A percentile compares a stretch with the other conserved stretches of the same genome.
phyloP scores from a whole-genome alignment of 306 rosid species.

The Sindora glabra region DNA sequence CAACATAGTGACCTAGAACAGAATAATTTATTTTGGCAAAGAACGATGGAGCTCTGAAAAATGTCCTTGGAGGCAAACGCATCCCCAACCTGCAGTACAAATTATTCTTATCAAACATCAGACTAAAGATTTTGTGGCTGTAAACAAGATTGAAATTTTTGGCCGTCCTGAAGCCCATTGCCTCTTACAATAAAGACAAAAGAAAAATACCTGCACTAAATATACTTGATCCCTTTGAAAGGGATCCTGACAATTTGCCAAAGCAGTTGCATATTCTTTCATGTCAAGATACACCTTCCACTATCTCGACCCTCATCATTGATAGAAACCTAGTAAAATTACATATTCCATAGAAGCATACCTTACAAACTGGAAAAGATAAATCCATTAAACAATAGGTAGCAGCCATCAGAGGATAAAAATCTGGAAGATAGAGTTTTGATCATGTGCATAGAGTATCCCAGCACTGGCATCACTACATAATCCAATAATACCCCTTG shows the following conservation, averaged over 20 bases:
- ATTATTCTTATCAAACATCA: slow-evolving; percentile 26
- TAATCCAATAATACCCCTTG: too few relatives aligned
- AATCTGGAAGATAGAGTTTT: slow-evolving; percentile 92
- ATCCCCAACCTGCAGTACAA: slow-evolving; percentile 81
- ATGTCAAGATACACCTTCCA: slow-evolving; percentile 97
- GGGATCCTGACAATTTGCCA: slow-evolving; percentile 86
- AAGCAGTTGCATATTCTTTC: slow-evolving; percentile 87
- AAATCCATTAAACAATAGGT: slow-evolving; percentile 8
- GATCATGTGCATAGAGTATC: slow-evolving; percentile 87
- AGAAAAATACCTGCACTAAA: slow-evolving; percentile 57
- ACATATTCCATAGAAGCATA: slow-evolving; percentile 23
- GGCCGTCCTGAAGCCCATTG: not conserved
- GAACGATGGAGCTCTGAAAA: slow-evolving; percentile 87
- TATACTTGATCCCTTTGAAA: slow-evolving; percentile 96
- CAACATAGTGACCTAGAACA: slow-evolving; percentile 23
- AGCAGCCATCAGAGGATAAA: slow-evolving; percentile 19
- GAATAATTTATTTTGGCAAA: slow-evolving; percentile 75
- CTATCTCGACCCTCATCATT: slow-evolving; percentile 94
- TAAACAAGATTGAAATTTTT: not conserved
- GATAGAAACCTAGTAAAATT: slow-evolving; percentile 67
- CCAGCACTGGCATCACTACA: slow-evolving; percentile 99
- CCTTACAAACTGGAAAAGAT: slow-evolving; percentile 12
- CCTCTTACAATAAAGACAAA: not conserved
- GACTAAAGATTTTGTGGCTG: not conserved
- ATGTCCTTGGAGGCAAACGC: slow-evolving; percentile 81